These are phyloP conservation scores for Oryza punctata DNA, from an alignment of 176 grass and related monocot species.

Conservation along the genomic window DNA sequence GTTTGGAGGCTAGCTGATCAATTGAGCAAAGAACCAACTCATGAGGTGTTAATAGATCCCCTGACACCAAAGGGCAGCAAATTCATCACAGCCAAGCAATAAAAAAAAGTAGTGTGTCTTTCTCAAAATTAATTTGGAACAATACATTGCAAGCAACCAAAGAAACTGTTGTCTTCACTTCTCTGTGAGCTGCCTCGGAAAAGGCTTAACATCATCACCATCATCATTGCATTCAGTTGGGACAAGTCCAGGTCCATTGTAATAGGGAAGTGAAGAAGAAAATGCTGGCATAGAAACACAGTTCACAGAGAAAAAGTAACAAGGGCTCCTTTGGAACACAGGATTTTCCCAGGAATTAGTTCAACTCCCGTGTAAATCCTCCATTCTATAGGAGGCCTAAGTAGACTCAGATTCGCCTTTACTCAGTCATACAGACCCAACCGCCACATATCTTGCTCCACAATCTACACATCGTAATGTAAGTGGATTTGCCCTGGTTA, in stretches of 20 bases:
- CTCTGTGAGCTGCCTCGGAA: too few relatives aligned
- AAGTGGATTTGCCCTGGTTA: constrained; percentile 21
- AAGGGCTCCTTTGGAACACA: background rate
- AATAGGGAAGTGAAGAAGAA: background rate
- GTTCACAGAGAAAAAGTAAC: background rate
- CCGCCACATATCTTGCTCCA: background rate
- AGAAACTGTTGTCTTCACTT: background rate
- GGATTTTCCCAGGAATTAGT: background rate
- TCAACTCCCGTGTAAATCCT: background rate
- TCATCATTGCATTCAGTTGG: too few relatives aligned
- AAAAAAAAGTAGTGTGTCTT: background rate
- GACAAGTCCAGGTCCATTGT: too few relatives aligned
- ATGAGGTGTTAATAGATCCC: background rate
- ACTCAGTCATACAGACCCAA: background rate
- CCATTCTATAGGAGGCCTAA: background rate
- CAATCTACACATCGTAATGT: background rate
- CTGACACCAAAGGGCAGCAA: background rate
- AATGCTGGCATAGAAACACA: background rate
- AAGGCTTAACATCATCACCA: too few relatives aligned
- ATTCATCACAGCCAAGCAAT: constrained; percentile 21
- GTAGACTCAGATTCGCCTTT: constrained; percentile 41
- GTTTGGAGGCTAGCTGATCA: background rate
- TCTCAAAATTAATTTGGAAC: background rate
- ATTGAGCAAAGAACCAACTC: background rate
- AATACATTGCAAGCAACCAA: background rate